phyloP scores from a whole-genome alignment of 2,329 filamentous ascomycete genomes.

The Saccharata proteae region DNA sequence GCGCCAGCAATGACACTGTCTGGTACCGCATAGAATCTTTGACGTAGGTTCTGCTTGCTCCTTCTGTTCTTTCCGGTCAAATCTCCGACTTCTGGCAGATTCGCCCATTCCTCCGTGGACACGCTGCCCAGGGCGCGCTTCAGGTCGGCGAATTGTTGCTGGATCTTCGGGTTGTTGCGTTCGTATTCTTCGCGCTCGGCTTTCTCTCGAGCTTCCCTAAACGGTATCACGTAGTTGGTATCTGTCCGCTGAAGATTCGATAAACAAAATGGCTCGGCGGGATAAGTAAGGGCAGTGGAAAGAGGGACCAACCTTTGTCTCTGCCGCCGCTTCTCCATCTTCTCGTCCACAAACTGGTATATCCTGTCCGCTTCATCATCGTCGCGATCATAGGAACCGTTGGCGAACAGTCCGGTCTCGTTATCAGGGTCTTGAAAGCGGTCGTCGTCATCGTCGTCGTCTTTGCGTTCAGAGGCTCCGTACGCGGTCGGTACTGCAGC shows the following conservation, averaged over 20 bases:
- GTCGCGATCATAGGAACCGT: slow-evolving; percentile 82
- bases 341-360: slow-evolving; percentile 91
- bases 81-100: slow-evolving; percentile 88
- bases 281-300: slow-evolving; percentile 11
- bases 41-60: slow-evolving; percentile 67
- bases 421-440: slow-evolving; percentile 96
- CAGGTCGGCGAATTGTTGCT: slow-evolving; percentile 91
- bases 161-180: slow-evolving; percentile 93
- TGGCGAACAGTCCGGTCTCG: slow-evolving; percentile 88
- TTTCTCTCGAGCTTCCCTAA: slow-evolving; percentile 87
- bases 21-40: slow-evolving; percentile 87
- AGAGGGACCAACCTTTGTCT: slow-evolving; percentile 81
- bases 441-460: slow-evolving; percentile 61
- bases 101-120: slow-evolving; percentile 93
- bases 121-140: slow-evolving; percentile 83
- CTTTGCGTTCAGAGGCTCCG: slow-evolving; percentile 56
- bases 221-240: slow-evolving; percentile 31
- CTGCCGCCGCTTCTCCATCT: slow-evolving; percentile 84
- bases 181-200: slow-evolving; percentile 92
- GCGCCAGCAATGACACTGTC: slow-evolving; percentile 90
- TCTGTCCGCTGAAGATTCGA: slow-evolving; percentile 18
- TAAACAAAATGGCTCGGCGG: slow-evolving; percentile 15
- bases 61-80: slow-evolving; percentile 88
- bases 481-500: slow-evolving; percentile 60
- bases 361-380: slow-evolving; percentile 96